Conservation (phyloP, 495 filamentous ascomycete genomes). For the Aspergillus carlsbadensis region DNA sequence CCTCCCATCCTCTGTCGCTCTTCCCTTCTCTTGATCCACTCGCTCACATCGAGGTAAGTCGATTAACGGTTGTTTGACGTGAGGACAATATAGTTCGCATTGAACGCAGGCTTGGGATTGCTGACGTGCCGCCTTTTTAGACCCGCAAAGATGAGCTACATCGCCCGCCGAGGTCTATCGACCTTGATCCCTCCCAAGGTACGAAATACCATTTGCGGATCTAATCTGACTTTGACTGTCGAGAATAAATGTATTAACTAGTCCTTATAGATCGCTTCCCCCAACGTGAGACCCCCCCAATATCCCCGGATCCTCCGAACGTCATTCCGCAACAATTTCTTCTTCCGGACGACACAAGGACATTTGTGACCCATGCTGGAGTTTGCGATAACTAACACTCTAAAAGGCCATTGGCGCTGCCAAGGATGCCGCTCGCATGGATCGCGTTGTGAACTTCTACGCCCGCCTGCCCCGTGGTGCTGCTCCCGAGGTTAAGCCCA, state of each 20-base stretch:
- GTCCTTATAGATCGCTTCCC: slow-evolving; percentile 72
- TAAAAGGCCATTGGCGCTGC: slow-evolving; percentile 83
- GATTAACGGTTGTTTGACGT: neutral
- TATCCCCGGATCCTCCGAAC: slow-evolving; percentile 23
- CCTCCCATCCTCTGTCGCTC: slow-evolving; percentile 35
- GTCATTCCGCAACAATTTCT: slow-evolving; percentile 18
- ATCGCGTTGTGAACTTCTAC: slow-evolving; percentile 96
- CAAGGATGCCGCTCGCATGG: slow-evolving; percentile 93
- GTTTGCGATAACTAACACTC: slow-evolving; percentile 22
- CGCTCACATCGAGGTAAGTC: slow-evolving; percentile 38
- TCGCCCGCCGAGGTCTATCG: slow-evolving; percentile 84
- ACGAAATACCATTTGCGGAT: slow-evolving; percentile 30
- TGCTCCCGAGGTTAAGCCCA: slow-evolving; percentile 75
- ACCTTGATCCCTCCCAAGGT: slow-evolving; percentile 99
- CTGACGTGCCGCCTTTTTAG: slow-evolving; percentile 28
- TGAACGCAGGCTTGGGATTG: slow-evolving; percentile 14
- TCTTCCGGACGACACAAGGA: neutral
- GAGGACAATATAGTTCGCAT: neutral
- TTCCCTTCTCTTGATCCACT: slow-evolving; percentile 35
- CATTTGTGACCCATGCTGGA: neutral
- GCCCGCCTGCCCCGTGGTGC: slow-evolving; percentile 90
- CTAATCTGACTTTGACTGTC: neutral
- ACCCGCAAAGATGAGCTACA: slow-evolving; percentile 80
- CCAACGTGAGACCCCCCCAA: slow-evolving; percentile 67
- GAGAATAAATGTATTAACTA: slow-evolving; percentile 29